Evolutionary conservation across 2,329 filamentous ascomycete genomes (phyloP).

Genomic region (Paraphoma sp.): DNA sequence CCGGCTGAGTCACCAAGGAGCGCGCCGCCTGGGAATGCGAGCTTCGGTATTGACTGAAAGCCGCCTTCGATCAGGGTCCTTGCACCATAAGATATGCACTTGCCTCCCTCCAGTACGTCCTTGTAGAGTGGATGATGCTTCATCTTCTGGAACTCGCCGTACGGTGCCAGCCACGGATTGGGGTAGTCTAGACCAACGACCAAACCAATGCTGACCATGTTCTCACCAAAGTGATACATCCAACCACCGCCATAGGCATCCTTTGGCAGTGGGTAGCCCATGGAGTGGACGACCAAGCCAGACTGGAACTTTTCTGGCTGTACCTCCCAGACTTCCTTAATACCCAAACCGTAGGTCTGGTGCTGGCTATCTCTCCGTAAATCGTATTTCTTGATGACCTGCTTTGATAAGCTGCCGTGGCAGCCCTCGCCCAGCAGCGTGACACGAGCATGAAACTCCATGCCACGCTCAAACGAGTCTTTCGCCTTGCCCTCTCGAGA

Average conservation of each 20-base stretch:
- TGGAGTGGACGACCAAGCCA: conserved; percentile 83
- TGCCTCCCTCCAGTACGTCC: conserved; percentile 88
- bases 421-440: conserved; percentile 95
- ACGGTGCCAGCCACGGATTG: conserved; percentile 96
- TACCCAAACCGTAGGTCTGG: conserved; percentile 91
- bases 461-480: conserved; percentile 90
- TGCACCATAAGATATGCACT: conserved; percentile 96
- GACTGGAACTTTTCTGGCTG: conserved; percentile 89
- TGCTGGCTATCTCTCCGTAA: conserved; percentile 86
- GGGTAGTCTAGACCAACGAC: conserved; percentile 94
- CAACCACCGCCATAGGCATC: conserved; percentile 97
- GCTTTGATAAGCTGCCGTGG: conserved; percentile 93
- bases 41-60: conserved; percentile 97
- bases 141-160: conserved; percentile 96
- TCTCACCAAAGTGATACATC: conserved; percentile 99
- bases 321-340: conserved; percentile 98
- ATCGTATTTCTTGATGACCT: conserved; percentile 93
- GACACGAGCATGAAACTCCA: conserved; percentile 95
- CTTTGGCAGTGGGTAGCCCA: conserved; percentile 88
- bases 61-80: conserved; percentile 92
- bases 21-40: conserved; percentile 93
- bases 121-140: conserved; percentile 96
- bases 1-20: conserved; percentile 96
- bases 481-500: conserved; percentile 83
- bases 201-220: conserved; percentile 88